Evolutionary conservation across 78 protist genomes (phyloP).

Genomic region (Tieghemostelium lacteum): DNA sequence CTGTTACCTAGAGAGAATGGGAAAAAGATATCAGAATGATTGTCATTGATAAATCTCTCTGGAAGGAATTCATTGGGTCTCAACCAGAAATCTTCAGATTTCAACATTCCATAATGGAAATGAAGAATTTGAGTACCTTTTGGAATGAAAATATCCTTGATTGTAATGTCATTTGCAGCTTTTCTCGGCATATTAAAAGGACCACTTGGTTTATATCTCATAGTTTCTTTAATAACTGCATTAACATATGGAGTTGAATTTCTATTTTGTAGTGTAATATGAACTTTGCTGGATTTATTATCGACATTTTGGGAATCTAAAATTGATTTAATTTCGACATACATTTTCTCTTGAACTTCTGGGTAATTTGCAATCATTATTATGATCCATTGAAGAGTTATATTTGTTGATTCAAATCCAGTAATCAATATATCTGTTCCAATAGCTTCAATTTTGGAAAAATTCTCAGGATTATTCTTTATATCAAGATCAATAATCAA

Average conservation of each 20-base stretch:
- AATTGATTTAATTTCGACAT: neutral
- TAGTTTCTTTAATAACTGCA: slow-evolving; percentile 28
- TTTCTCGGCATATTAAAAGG: slow-evolving; percentile 15
- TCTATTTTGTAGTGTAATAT: neutral
- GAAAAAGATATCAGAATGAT: too few relatives aligned
- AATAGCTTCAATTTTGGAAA: too few relatives aligned
- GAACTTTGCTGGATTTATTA: neutral
- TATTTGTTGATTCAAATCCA: slow-evolving; percentile 19
- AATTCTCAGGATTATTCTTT: too few relatives aligned
- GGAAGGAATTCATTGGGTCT: slow-evolving; percentile 16
- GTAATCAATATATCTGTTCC: slow-evolving; percentile 10
- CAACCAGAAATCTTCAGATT: neutral
- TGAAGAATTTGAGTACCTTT: too few relatives aligned
- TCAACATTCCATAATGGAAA: neutral
- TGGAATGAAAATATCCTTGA: too few relatives aligned
- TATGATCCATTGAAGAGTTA: slow-evolving; percentile 8
- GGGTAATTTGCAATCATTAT: slow-evolving; percentile 1
- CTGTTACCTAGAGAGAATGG: too few relatives aligned
- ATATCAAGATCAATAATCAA: slow-evolving; percentile 16
- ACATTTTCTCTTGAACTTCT: slow-evolving; percentile 32
- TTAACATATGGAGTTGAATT: neutral
- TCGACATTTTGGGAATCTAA: neutral
- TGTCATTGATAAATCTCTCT: too few relatives aligned
- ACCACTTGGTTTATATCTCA: slow-evolving; percentile 26
- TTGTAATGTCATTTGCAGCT: neutral